Conservation (phyloP, 1,284 basidiomycete species). For the Xerocomus amazonicus region DNA sequence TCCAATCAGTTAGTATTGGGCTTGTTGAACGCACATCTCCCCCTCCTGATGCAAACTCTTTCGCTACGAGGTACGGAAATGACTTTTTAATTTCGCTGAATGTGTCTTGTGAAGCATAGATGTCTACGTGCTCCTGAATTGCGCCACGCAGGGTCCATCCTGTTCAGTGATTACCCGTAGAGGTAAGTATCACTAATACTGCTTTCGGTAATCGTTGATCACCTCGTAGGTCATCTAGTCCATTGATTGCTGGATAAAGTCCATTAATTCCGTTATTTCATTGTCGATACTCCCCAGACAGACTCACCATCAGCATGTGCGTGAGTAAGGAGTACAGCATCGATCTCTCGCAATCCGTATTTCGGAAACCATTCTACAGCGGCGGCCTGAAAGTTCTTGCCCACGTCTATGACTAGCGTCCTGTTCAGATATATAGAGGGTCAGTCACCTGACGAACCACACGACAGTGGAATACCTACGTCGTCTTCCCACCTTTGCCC, state of each 20-base stretch:
- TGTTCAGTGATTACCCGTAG: conserved; percentile 28
- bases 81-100: conserved; percentile 60
- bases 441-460: conserved; percentile 3
- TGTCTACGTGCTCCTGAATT: conserved; percentile 70
- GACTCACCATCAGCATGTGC: conserved; percentile 71
- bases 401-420: conserved; percentile 75
- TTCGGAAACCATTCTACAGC: conserved; percentile 80
- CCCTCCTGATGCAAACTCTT: conserved; percentile 73
- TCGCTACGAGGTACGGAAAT: conserved; percentile 76
- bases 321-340: conserved; percentile 77
- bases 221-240: conserved; percentile 79
- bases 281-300: conserved; percentile 6
- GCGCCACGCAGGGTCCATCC: conserved; percentile 69
- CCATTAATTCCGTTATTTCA: conserved; percentile 5
- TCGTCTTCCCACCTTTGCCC: conserved; percentile 46
- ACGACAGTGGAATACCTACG: conserved; percentile 41
- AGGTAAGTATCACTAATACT: conserved; percentile 3
- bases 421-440: conserved; percentile 33
- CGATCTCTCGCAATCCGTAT: conserved; percentile 67
- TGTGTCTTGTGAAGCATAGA: conserved; percentile 67
- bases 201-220: conserved; percentile 11
- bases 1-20: background rate
- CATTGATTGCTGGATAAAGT: conserved; percentile 64
- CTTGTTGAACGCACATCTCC: conserved; percentile 55
- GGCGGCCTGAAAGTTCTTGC: conserved; percentile 75